Evolutionary conservation across 2,329 filamentous ascomycete species (phyloP).

Genomic region (Pestalotiopsis sp.): DNA sequence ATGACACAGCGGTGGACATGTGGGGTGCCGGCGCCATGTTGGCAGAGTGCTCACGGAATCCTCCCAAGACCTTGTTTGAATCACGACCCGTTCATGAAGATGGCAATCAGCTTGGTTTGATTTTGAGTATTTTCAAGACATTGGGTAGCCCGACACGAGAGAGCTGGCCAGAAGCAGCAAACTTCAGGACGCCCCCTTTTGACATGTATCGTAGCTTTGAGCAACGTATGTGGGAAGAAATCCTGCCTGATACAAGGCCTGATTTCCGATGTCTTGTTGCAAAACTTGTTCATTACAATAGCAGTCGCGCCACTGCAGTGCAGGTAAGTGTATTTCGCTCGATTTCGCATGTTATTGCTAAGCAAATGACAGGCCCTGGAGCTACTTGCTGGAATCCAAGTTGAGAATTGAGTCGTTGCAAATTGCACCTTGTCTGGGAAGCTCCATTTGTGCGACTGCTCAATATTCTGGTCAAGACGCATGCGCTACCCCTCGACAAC

Average conservation of each 20-base stretch:
- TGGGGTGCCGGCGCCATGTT: constrained; percentile 88
- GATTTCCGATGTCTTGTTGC: constrained; percentile 68
- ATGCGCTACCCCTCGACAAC: no score
- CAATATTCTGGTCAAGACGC: no score
- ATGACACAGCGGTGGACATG: constrained; percentile 76
- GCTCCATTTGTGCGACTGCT: no score
- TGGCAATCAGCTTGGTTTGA: constrained; percentile 88
- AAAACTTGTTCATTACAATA: constrained; percentile 74
- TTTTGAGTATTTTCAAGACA: constrained; percentile 90
- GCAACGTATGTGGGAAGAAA: constrained; percentile 65
- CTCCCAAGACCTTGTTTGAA: constrained; percentile 73
- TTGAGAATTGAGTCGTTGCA: not conserved
- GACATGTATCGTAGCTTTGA: constrained; percentile 84
- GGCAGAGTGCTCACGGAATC: constrained; percentile 68
- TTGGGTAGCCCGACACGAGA: constrained; percentile 82
- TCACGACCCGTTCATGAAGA: constrained; percentile 73
- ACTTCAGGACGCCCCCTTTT: constrained; percentile 78
- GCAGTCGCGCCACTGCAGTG: constrained; percentile 67
- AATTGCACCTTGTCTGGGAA: no score
- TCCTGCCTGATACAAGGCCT: constrained; percentile 65
- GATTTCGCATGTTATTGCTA: not conserved
- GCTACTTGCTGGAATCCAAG: not conserved
- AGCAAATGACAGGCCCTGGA: not conserved
- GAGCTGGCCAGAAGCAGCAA: constrained; percentile 78
- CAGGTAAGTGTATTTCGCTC: no score